Evolutionary conservation across 495 filamentous ascomycete genomes (phyloP), one percentile per base, ranked within the genome.

Genomic region (Talaromyces nanjingensis): DNA sequence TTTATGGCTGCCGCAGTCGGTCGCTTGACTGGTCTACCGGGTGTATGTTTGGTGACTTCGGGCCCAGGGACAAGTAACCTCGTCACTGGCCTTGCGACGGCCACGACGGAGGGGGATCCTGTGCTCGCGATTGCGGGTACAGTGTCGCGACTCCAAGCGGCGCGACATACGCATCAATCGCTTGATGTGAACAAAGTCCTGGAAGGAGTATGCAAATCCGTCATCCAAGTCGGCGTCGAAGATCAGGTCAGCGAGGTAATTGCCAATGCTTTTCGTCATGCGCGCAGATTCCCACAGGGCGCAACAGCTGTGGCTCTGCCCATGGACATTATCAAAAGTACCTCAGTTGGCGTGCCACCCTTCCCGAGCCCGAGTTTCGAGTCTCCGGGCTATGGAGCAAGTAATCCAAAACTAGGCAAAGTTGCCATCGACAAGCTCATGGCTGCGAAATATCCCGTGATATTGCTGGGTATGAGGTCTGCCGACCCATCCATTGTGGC

Each of bases 1-100:
- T 85, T 87, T 67, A 88, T 87, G 85, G 85, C 85, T 1, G 82
- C 87, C 65, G 85, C 85, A 16, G 87, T 87, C 70, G 84, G 85
- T 14, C 74, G 84, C n/a, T 83, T 81, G 42, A 81, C 79, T 27
- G 83, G 84, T 18, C 81, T 81, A 63, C 83, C 84, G 20, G 84
- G 85, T 55, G 83, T 88, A 22, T 82, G 87, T 47, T 70, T 87
- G 11, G 85, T 87, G 25, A 88, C 85, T 12, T 87, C 84, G 14
- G 85, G 85, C 22, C 85, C 85, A 16, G 85, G 84, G 42, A 83
- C 83, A n/a, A 85, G 85, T 34, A 88, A 87, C 66, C 78, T 86
- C 8, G 74, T 87, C 52, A 88, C 85, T 29, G 60, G 60, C 14
- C 60, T 62, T 22, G 60, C 60, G 14, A 62, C 60, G 1, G 60